Percentiles rank a stretch among this genome's conserved stretches.
These are phyloP conservation scores for Lipomyces spencermartinsiae DNA, from an alignment of 805 yeast genomes.

Conservation along the genomic window DNA sequence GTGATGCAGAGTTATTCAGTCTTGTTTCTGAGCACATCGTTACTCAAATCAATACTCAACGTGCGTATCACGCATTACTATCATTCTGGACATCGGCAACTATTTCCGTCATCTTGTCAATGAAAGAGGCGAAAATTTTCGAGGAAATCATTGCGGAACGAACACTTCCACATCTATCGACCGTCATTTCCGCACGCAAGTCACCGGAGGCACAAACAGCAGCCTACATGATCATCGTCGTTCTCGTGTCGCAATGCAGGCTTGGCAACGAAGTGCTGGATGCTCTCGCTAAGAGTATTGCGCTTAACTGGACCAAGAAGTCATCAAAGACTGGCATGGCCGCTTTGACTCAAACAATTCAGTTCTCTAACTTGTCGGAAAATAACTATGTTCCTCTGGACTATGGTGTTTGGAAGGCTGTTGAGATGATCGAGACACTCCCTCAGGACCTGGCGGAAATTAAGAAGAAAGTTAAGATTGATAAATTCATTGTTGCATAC, in stretches of 20 bases:
- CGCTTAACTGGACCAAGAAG: slow-evolving; percentile 49
- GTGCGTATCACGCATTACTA: slow-evolving; percentile 70
- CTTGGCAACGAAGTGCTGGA: slow-evolving; percentile 59
- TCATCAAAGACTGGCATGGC: slow-evolving; percentile 32
- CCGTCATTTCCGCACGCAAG: slow-evolving; percentile 40
- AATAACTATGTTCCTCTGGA: slow-evolving; percentile 35
- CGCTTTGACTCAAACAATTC: slow-evolving; percentile 32
- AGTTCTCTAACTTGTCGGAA: slow-evolving; percentile 33
- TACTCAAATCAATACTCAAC: slow-evolving; percentile 58
- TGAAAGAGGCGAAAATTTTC: slow-evolving; percentile 51
- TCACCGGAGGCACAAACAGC: slow-evolving; percentile 73
- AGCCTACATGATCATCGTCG: slow-evolving; percentile 81
- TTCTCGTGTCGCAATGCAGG: slow-evolving; percentile 74
- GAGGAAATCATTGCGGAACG: slow-evolving; percentile 47
- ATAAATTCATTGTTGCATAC: slow-evolving; percentile 54
- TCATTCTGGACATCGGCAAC: slow-evolving; percentile 79
- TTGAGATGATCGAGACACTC: slow-evolving; percentile 39
- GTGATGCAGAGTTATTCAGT: slow-evolving; percentile 68
- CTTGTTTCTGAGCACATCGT: slow-evolving; percentile 65
- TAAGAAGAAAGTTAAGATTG: slow-evolving; percentile 45
- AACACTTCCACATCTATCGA: slow-evolving; percentile 47
- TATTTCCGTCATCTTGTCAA: slow-evolving; percentile 70
- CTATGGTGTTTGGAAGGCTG: slow-evolving; percentile 27
- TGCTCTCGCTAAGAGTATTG: slow-evolving; percentile 67
- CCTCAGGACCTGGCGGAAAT: slow-evolving; percentile 40